Evolutionary conservation across 192 early-diverging fungal genomes (phyloP), one percentile per base, ranked within the genome.

Genomic region (Rhizoclosmatium sp.): DNA sequence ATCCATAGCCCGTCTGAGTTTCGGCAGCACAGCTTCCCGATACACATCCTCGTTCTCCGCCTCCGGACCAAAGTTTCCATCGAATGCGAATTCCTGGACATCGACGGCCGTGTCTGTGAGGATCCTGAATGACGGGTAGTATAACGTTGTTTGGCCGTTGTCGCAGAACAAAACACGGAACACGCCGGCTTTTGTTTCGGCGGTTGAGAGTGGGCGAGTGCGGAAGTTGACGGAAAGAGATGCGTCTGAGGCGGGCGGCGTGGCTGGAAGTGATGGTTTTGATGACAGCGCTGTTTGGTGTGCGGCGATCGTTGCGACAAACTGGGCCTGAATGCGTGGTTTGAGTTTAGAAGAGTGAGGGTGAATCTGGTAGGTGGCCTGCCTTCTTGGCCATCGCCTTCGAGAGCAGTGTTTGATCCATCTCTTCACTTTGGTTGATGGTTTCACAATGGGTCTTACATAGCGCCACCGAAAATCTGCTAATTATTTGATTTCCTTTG

Each of bases 41-140:
- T 81, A 81, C 5, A 81, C 71, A 49, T 64, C 23, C 61, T 16
- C 70, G 71, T 69, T 69, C 10, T 10, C 23, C 7, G 58, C 73
- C 12, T 64, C 31, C 4, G 14, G 41, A 3, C 16, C 59, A 44
- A 23, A 64, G 48, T 60, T 64, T 2, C 40, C 61, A 21, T 75
- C 73, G 56, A 75, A 75, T 21, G 9, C 21, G 45, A 75, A 75
- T 42, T 64, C 16, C 41, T 75, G 73, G 10, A 75, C 73, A 59
- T 75, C 73, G 46, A 75, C 46, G 3, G 59, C 14, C 16, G 16
- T 51, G 73, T 75, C 73, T 12, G 60, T 64, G 14, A 75, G 73
- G 40, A 75, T 44, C 2, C 73, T 39, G 60, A 75, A 75, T 7
- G 73, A 19, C 44, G 73, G 73, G 47, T 75, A 75, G 46, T 75